These are phyloP conservation scores for Neoscytalidium dimidiatum DNA, from an alignment of 2,329 filamentous ascomycete genomes.

Conservation along the genomic window DNA sequence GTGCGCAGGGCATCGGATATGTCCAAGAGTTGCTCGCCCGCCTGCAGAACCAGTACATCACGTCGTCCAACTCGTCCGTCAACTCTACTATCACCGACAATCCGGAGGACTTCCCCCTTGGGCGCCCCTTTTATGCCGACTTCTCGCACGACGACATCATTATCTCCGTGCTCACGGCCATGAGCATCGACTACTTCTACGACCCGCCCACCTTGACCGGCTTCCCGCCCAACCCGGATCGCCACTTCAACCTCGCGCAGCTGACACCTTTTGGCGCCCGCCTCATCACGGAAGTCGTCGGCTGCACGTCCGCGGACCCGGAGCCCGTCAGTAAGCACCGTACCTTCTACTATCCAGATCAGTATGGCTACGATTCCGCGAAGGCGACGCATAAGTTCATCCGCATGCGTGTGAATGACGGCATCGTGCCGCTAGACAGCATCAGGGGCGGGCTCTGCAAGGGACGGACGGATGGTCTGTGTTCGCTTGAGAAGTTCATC, in stretches of 20 bases:
- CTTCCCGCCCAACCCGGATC: slow-evolving; percentile 46
- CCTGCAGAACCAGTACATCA: slow-evolving; percentile 50
- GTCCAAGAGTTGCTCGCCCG: slow-evolving; percentile 55
- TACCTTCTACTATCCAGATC: slow-evolving; percentile 44
- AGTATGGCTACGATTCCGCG: slow-evolving; percentile 49
- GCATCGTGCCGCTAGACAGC: slow-evolving; percentile 13
- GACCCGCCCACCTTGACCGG: slow-evolving; percentile 46
- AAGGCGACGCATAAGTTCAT: slow-evolving; percentile 26
- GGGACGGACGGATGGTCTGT: slow-evolving; percentile 9
- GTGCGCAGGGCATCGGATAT: slow-evolving; percentile 57
- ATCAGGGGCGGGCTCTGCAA: background rate
- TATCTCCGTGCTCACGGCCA: slow-evolving; percentile 51
- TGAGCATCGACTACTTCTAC: slow-evolving; percentile 58
- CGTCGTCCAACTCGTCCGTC: slow-evolving; percentile 52
- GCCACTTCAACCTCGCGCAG: slow-evolving; percentile 52
- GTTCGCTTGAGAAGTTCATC: slow-evolving; percentile 1
- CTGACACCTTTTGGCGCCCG: slow-evolving; percentile 58
- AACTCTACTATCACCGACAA: slow-evolving; percentile 54
- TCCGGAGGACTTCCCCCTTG: slow-evolving; percentile 48
- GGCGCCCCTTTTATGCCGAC: slow-evolving; percentile 54
- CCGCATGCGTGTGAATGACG: slow-evolving; percentile 9
- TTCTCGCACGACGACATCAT: slow-evolving; percentile 58
- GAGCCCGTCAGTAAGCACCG: slow-evolving; percentile 40
- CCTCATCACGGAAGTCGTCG: slow-evolving; percentile 58
- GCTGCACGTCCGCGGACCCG: slow-evolving; percentile 47